These are phyloP conservation scores for Neolentinus lepideus DNA, from an alignment of 1,284 basidiomycete species.

Conservation along the genomic window DNA sequence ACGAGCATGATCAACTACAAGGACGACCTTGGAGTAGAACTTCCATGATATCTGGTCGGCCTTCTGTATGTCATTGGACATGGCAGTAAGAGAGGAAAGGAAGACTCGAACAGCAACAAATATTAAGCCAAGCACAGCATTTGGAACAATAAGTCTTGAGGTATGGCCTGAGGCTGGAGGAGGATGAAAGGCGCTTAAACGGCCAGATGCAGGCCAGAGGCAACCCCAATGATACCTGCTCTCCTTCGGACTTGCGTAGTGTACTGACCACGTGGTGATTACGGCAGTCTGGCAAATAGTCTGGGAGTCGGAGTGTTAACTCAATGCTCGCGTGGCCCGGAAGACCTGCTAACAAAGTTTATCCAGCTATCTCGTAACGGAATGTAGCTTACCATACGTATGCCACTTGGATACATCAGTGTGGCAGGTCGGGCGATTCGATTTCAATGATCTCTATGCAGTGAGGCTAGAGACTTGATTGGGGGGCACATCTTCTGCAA, in stretches of 20 bases:
- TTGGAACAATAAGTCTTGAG: neutral
- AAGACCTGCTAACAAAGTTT: too few species aligned
- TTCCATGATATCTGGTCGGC: conserved; percentile 78
- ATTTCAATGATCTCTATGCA: too few species aligned
- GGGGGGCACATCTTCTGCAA: too few species aligned
- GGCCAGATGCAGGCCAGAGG: neutral
- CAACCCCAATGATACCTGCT: neutral
- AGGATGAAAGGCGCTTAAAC: neutral
- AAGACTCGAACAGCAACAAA: neutral
- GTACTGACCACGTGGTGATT: neutral
- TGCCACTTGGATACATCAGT: too few species aligned
- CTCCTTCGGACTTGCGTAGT: neutral
- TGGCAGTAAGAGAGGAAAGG: conserved; percentile 16
- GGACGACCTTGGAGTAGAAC: conserved; percentile 72
- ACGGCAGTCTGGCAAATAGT: too few species aligned
- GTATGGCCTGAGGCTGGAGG: neutral
- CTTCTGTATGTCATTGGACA: conserved; percentile 55
- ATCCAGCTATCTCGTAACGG: too few species aligned
- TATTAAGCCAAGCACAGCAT: neutral
- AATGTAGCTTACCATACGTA: too few species aligned
- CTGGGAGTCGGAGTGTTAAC: too few species aligned
- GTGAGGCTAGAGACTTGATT: too few species aligned
- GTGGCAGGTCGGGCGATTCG: too few species aligned
- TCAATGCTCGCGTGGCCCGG: too few species aligned
- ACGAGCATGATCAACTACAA: conserved; percentile 64